A percentile compares a stretch with the other conserved stretches of the same genome.
Conservation (phyloP, 805 yeast genomes). For the Candida anglica region DNA sequence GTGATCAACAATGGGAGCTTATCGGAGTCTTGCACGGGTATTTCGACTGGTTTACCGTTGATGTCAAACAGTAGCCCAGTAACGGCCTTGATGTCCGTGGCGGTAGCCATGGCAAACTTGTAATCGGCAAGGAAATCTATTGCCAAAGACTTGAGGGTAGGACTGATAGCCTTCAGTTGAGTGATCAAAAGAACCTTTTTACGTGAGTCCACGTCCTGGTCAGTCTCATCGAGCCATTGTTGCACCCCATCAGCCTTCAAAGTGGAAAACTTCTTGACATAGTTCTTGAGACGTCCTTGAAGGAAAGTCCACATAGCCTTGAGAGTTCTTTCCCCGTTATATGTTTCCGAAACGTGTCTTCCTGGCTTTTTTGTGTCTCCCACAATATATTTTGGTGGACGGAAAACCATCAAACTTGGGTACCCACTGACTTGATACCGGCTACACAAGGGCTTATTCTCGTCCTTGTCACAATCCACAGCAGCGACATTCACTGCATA, state of each 20-base stretch:
- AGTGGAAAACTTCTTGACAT: conserved; percentile 49
- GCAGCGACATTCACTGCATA: conserved; percentile 66
- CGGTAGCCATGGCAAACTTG: conserved; percentile 44
- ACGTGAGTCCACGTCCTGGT: conserved; percentile 25
- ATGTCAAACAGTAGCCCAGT: conserved; percentile 8
- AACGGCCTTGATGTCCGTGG: conserved; percentile 11
- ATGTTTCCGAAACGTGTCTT: conserved; percentile 51
- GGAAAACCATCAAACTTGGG: conserved; percentile 79
- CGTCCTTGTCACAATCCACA: conserved; percentile 75
- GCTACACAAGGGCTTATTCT: conserved; percentile 67
- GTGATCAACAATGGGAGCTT: conserved; percentile 25
- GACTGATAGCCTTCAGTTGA: conserved; percentile 43
- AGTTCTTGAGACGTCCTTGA: conserved; percentile 59
- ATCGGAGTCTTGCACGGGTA: conserved; percentile 15
- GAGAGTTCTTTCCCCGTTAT: conserved; percentile 58
- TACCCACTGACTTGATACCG: conserved; percentile 65
- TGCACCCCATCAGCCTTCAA: conserved; percentile 17
- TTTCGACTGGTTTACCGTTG: conserved; percentile 15
- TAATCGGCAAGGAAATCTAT: conserved; percentile 57
- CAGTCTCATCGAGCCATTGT: conserved; percentile 24
- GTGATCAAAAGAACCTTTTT: conserved; percentile 52
- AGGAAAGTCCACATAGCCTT: conserved; percentile 53
- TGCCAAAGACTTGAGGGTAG: conserved; percentile 62
- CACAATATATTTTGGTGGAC: conserved; percentile 63
- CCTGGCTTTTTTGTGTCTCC: conserved; percentile 6